A percentile compares a stretch with the other conserved stretches of the same genome.
Conservation (phyloP, 2,329 filamentous ascomycete genomes). For the Fusarium vanettenii region DNA sequence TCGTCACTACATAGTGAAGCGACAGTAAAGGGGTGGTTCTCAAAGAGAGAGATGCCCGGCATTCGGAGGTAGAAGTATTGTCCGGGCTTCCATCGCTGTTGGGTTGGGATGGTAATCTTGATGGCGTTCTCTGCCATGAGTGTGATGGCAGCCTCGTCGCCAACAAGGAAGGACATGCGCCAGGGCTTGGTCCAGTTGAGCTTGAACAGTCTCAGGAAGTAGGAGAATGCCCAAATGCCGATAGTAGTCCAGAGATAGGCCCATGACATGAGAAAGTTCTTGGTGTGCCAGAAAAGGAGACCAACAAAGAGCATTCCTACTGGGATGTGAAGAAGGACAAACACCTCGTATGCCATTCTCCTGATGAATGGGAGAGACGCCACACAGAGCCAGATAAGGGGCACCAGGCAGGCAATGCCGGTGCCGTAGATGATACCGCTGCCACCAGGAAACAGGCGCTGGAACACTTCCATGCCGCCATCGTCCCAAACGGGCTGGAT, state of each 20-base stretch:
- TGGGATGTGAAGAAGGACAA: constrained; percentile 84
- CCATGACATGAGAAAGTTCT: constrained; percentile 93
- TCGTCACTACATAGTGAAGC: constrained; percentile 92
- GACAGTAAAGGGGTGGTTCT: constrained; percentile 97
- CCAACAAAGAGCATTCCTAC: constrained; percentile 84
- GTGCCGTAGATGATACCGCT: constrained; percentile 84
- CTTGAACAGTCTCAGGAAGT: constrained; percentile 80
- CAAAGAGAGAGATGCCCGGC: constrained; percentile 89
- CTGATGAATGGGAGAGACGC: constrained; percentile 86
- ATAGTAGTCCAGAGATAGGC: constrained; percentile 85
- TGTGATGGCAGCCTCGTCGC: constrained; percentile 90
- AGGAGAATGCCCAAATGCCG: constrained; percentile 82
- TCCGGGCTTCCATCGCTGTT: constrained; percentile 91
- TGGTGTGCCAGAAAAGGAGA: constrained; percentile 94
- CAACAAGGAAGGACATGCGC: constrained; percentile 83
- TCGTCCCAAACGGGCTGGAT: constrained; percentile 88
- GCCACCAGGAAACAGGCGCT: constrained; percentile 73
- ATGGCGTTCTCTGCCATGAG: constrained; percentile 94
- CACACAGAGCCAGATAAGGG: constrained; percentile 84
- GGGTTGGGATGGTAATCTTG: constrained; percentile 93
- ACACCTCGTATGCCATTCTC: constrained; percentile 84
- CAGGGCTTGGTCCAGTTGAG: constrained; percentile 91
- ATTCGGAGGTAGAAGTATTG: constrained; percentile 96
- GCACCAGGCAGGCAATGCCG: constrained; percentile 83
- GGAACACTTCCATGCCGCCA: constrained; percentile 76